Evolutionary conservation across 2,329 filamentous ascomycete genomes (phyloP).

Genomic region (Raffaelea arxii): DNA sequence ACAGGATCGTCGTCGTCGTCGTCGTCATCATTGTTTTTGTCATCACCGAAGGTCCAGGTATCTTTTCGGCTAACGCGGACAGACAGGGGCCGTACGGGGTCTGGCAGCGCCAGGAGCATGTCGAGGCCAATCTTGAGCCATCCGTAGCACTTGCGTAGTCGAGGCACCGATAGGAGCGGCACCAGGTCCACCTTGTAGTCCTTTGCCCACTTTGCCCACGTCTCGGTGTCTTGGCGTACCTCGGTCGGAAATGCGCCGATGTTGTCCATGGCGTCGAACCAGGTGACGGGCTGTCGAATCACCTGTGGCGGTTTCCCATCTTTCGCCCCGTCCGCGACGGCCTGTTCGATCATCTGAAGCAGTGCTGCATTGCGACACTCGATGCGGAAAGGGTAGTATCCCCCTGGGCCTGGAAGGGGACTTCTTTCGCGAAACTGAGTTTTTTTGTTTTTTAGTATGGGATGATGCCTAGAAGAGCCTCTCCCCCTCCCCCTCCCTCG

Average conservation of each 20-base stretch:
- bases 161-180: neutral
- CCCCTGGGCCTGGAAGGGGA: too few relatives aligned
- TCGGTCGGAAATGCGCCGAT: neutral
- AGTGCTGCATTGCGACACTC: conserved; percentile 2
- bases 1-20: too few relatives aligned
- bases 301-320: neutral
- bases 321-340: neutral
- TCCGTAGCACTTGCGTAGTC: neutral
- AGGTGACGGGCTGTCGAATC: neutral
- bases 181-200: neutral
- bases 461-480: neutral
- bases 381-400: too few relatives aligned
- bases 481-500: too few relatives aligned
- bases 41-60: neutral
- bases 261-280: neutral
- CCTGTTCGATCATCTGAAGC: neutral
- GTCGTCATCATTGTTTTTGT: neutral
- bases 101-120: neutral
- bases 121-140: neutral
- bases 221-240: neutral
- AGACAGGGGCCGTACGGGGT: neutral
- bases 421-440: too few relatives aligned
- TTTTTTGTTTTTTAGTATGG: too few relatives aligned
- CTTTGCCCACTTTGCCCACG: neutral
- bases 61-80: neutral